Evolutionary conservation across 805 yeast genomes (phyloP).

Genomic region (Deakozyma indianensis): DNA sequence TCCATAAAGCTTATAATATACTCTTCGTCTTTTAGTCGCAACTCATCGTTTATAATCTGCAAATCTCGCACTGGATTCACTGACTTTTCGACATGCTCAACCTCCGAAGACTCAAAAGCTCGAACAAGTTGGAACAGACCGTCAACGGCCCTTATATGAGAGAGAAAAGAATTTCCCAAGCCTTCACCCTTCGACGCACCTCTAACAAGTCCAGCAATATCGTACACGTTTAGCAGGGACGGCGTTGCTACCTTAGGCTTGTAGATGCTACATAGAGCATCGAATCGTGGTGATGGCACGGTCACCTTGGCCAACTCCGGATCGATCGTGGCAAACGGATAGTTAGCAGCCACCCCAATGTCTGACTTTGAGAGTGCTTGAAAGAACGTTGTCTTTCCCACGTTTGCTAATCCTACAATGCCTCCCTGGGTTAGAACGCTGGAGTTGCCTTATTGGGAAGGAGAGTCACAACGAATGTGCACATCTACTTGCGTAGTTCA

Average conservation of each 20-base stretch:
- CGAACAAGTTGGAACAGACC: constrained; percentile 59
- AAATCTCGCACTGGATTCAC: constrained; percentile 55
- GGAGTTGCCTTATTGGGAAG: constrained; percentile 57
- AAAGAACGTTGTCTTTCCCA: constrained; percentile 44
- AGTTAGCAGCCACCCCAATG: constrained; percentile 51
- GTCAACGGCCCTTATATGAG: constrained; percentile 57
- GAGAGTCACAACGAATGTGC: too few species aligned
- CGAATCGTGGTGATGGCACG: constrained; percentile 37
- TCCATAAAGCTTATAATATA: constrained; percentile 45
- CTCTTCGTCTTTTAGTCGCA: constrained; percentile 54
- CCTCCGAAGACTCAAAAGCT: constrained; percentile 48
- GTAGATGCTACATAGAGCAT: constrained; percentile 33
- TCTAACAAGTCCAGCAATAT: constrained; percentile 56
- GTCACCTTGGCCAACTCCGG: constrained; percentile 50
- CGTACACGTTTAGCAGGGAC: constrained; percentile 42
- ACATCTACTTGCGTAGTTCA: too few species aligned
- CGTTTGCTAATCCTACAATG: constrained; percentile 53
- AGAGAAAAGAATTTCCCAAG: constrained; percentile 57
- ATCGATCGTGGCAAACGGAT: constrained; percentile 66
- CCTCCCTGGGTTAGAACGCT: constrained; percentile 25
- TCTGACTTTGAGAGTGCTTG: constrained; percentile 47
- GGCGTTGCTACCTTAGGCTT: constrained; percentile 37
- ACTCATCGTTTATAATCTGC: constrained; percentile 49
- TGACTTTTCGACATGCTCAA: constrained; percentile 49
- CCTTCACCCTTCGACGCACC: constrained; percentile 57